Conservation (phyloP, 768 basidiomycete genomes). For the Leccinum uliginosum region DNA sequence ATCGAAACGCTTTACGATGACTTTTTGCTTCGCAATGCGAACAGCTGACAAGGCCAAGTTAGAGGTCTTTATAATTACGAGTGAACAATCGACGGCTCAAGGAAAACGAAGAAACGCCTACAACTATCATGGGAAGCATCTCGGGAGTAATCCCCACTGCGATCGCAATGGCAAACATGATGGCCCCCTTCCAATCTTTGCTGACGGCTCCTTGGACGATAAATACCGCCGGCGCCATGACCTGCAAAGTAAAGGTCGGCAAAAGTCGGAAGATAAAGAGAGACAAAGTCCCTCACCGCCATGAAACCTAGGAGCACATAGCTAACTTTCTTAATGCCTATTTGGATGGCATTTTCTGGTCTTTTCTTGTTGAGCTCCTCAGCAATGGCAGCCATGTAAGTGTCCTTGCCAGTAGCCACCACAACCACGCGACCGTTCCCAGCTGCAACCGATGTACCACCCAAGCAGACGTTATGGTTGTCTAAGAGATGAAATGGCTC, state of each 20-base stretch:
- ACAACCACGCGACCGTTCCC: slow-evolving; percentile 31
- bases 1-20: slow-evolving; percentile 59
- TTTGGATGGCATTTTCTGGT: slow-evolving; percentile 32
- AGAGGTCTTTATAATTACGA: slow-evolving; percentile 46
- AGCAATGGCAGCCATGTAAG: slow-evolving; percentile 34
- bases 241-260: slow-evolving; percentile 7
- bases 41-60: slow-evolving; percentile 57
- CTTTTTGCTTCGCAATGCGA: slow-evolving; percentile 53
- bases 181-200: slow-evolving; percentile 29
- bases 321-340: slow-evolving; percentile 31
- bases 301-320: slow-evolving; percentile 31
- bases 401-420: slow-evolving; percentile 29
- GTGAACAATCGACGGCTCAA: neutral
- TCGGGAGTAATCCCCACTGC: slow-evolving; percentile 31
- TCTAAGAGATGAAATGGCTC: slow-evolving; percentile 28
- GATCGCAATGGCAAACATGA: slow-evolving; percentile 30
- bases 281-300: slow-evolving; percentile 16
- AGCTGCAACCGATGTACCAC: slow-evolving; percentile 32
- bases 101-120: slow-evolving; percentile 8
- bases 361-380: slow-evolving; percentile 29
- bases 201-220: slow-evolving; percentile 30
- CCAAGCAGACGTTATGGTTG: slow-evolving; percentile 31
- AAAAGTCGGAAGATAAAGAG: neutral
- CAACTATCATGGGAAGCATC: slow-evolving; percentile 33
- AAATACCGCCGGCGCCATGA: slow-evolving; percentile 30